These are phyloP conservation scores for Nakaseomyces uthaithaninus DNA, from an alignment of 1,139 yeast species.

Conservation along the genomic window DNA sequence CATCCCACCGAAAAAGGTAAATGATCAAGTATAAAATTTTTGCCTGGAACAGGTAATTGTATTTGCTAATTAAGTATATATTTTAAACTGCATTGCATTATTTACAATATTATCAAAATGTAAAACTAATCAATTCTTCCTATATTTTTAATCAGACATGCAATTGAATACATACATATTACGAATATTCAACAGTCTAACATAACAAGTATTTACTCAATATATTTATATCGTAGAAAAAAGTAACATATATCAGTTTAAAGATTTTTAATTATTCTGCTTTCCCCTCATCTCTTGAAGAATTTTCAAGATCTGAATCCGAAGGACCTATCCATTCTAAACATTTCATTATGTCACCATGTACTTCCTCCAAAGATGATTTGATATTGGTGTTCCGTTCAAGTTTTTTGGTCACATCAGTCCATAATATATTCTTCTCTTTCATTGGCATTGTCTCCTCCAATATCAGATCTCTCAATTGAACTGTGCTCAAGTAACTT, in stretches of 20 bases:
- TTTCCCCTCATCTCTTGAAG: not conserved
- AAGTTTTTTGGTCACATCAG: constrained; percentile 46
- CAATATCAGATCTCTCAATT: constrained; percentile 64
- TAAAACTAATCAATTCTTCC: too few relatives aligned
- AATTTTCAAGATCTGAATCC: not conserved
- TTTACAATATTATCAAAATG: too few relatives aligned
- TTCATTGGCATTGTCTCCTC: constrained; percentile 37
- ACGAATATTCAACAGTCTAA: too few relatives aligned
- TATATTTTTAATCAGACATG: too few relatives aligned
- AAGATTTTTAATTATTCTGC: not conserved
- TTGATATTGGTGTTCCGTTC: constrained; percentile 45
- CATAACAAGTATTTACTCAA: too few relatives aligned
- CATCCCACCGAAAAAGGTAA: constrained; percentile 9
- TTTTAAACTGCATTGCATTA: not conserved
- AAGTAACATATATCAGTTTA: not conserved
- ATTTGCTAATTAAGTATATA: too few relatives aligned
- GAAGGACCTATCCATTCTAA: constrained; percentile 78
- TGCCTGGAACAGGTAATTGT: too few relatives aligned
- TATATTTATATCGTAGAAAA: too few relatives aligned
- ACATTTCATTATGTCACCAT: constrained; percentile 80
- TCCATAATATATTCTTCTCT: constrained; percentile 54
- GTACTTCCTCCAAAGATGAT: constrained; percentile 45
- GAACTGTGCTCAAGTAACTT: constrained; percentile 59
- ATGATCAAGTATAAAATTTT: not conserved
- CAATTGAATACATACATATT: too few relatives aligned